Conservation (phyloP, 2,329 filamentous ascomycete genomes). For the Aspergillus niger region DNA sequence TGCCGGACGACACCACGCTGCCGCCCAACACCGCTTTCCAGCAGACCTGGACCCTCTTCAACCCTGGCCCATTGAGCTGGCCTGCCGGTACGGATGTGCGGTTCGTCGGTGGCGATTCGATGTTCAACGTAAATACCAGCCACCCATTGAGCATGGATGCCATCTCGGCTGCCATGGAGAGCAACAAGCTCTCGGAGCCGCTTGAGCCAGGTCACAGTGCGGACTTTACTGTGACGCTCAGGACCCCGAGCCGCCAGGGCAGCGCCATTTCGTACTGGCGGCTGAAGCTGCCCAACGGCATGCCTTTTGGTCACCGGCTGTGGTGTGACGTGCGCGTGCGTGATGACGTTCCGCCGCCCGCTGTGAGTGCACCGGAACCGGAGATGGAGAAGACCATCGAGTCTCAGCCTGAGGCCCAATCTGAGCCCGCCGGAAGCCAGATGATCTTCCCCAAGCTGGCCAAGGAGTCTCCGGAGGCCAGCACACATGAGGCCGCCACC, state of each 20-base stretch:
- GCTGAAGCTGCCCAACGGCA: constrained; percentile 75
- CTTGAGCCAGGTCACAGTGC: constrained; percentile 74
- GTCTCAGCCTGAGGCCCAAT: constrained; percentile 36
- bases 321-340: constrained; percentile 88
- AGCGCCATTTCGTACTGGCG: constrained; percentile 96
- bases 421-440: constrained; percentile 56
- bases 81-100: constrained; percentile 86
- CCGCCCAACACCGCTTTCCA: constrained; percentile 73
- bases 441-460: constrained; percentile 98
- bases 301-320: constrained; percentile 85
- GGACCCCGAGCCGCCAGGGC: constrained; percentile 74
- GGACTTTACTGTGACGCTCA: constrained; percentile 81
- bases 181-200: constrained; percentile 69
- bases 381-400: constrained; percentile 29
- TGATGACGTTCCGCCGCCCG: constrained; percentile 18
- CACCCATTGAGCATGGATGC: constrained; percentile 77
- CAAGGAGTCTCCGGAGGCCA: constrained; percentile 84
- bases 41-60: constrained; percentile 89
- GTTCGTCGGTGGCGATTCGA: constrained; percentile 92
- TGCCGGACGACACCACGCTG: constrained; percentile 75
- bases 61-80: constrained; percentile 78
- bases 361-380: constrained; percentile 14
- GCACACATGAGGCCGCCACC: constrained; percentile 64
- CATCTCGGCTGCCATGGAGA: constrained; percentile 77
- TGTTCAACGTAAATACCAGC: constrained; percentile 83